Evolutionary conservation across 345 rosid genomes (phyloP), one percentile per base, ranked within the genome.

Genomic region (Pugionium cornutum): DNA sequence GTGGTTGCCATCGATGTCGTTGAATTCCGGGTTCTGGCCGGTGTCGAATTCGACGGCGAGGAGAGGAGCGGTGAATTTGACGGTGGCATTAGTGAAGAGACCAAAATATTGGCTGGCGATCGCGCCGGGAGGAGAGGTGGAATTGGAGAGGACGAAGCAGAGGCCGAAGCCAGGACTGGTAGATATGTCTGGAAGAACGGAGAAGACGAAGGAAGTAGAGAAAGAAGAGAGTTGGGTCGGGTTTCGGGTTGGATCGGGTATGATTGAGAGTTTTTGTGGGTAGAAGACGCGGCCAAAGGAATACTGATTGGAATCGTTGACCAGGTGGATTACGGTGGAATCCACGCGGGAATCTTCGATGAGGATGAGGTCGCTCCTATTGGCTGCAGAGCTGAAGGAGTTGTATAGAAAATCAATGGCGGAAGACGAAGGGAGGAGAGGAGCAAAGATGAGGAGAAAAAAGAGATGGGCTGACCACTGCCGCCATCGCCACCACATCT

Each of bases 141-240:
- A 81, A 45, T 89, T 86, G 57, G 89, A 81, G 76, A 91, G 92
- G 66, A 84, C 89, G 74, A 91, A 86, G 44, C 87, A 82, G 66
- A 91, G 90, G 76, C 94, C 98, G 31, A 88, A 86, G 3, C 95
- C 94, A 0, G 98, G 96, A 27, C 85, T 85, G 4, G 90, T 69
- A 28, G 88, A 68, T 52, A 88, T 68, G 28, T 80, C 70, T 3
- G 81, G 83, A 47, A 75, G 67, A 36, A 77, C 36, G 3, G 83
- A 80, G 79, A 80, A 77, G 67, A 80, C 58, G 49, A 80, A 80
- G 40, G 92, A 79, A 57, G 96, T 91, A 0, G 91, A 84, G 67
- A 91, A 91, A 9, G 96, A 84, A 4, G 87, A 70, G n/a, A 88
- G 76, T 1, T 77, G 35, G 9, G 87, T 75, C 27, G 83, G 78